Evolutionary conservation across 2,329 filamentous ascomycete genomes (phyloP).

Genomic region (Penicillium oxalicum): DNA sequence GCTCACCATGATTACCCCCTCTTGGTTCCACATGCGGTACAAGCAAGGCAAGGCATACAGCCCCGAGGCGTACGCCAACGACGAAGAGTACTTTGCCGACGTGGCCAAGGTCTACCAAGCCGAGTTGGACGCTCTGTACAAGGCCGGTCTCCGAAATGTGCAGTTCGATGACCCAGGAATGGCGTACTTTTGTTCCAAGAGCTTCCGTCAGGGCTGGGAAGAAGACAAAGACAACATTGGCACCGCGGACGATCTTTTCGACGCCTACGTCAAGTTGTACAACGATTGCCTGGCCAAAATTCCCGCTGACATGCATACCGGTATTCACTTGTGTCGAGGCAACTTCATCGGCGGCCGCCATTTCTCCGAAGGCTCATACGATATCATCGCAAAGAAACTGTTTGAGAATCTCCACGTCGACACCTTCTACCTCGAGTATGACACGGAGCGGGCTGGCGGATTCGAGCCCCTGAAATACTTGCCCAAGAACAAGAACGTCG

Average conservation of each 20-base stretch:
- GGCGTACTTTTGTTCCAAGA: conserved; percentile 66
- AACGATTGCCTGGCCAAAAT: conserved; percentile 62
- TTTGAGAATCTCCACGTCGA: conserved; percentile 58
- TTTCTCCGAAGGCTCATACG: conserved; percentile 62
- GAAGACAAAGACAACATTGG: conserved; percentile 62
- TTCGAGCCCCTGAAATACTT: conserved; percentile 60
- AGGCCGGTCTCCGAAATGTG: conserved; percentile 58
- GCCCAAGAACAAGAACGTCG: conserved; percentile 57
- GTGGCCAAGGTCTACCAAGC: conserved; percentile 59
- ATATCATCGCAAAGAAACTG: conserved; percentile 60
- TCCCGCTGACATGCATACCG: conserved; percentile 66
- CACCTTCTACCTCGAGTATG: conserved; percentile 66
- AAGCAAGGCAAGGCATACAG: conserved; percentile 52
- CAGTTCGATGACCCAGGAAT: conserved; percentile 63
- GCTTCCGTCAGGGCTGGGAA: conserved; percentile 65
- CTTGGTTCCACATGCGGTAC: conserved; percentile 64
- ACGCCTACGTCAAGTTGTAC: conserved; percentile 70
- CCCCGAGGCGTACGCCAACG: conserved; percentile 50
- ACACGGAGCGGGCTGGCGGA: conserved; percentile 58
- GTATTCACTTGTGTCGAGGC: conserved; percentile 64
- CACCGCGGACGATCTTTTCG: conserved; percentile 64
- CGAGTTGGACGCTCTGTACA: conserved; percentile 56
- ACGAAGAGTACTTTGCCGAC: conserved; percentile 58
- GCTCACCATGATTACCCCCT: conserved; percentile 60
- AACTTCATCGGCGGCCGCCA: conserved; percentile 62